Evolutionary conservation across 768 basidiomycete genomes (phyloP).

Genomic region (Antrodiella citrinella): DNA sequence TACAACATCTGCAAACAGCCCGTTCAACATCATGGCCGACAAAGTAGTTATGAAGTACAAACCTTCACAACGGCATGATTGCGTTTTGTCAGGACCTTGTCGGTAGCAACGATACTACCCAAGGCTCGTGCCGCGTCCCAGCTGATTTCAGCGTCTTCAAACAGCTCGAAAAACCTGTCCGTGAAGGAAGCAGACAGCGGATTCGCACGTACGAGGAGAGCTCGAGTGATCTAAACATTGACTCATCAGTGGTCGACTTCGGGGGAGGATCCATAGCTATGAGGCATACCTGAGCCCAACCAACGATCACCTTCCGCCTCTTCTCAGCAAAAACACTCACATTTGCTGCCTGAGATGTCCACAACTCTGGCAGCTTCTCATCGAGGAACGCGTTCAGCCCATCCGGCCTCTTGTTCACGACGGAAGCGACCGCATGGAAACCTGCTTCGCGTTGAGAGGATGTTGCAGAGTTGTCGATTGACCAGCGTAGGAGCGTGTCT

Average conservation of each 20-base stretch:
- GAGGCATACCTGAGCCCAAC: constrained; percentile 67
- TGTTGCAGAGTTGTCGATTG: constrained; percentile 37
- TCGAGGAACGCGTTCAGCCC: constrained; percentile 44
- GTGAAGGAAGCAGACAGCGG: constrained; percentile 45
- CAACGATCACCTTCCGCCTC: constrained; percentile 44
- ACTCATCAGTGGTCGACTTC: too few species aligned
- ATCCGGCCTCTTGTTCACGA: constrained; percentile 73
- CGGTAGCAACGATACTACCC: constrained; percentile 55
- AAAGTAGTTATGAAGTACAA: neutral
- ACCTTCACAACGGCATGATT: constrained; percentile 79
- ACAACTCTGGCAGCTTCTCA: constrained; percentile 37
- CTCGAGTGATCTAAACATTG: constrained; percentile 70
- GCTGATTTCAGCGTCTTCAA: constrained; percentile 55
- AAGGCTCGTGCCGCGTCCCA: constrained; percentile 73
- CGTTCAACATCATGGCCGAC: neutral
- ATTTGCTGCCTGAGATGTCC: constrained; percentile 38
- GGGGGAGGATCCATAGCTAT: too few species aligned
- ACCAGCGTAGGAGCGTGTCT: constrained; percentile 51
- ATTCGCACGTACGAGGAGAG: constrained; percentile 70
- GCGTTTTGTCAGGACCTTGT: constrained; percentile 62
- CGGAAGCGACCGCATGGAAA: constrained; percentile 49
- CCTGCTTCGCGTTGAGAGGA: constrained; percentile 47
- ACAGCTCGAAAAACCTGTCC: constrained; percentile 59
- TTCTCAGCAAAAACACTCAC: constrained; percentile 14
- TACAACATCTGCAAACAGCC: constrained; percentile 48